Base-by-base conservation (phyloP, 768 basidiomycete genomes). In the Tricholoma sp. region DNA sequence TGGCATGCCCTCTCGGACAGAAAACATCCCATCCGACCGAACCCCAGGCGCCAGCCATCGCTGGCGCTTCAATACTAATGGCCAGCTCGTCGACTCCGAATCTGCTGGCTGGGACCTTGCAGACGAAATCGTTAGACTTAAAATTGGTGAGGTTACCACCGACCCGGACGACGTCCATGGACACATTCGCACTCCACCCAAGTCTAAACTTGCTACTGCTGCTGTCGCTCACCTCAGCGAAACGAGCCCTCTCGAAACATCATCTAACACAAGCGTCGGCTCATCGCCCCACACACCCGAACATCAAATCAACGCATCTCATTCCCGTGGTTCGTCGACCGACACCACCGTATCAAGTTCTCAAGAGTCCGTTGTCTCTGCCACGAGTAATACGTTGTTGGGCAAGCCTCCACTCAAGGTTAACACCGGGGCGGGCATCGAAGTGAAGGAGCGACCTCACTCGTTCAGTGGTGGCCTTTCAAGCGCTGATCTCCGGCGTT, bases 251-350 rank as follows among this genome's bases (percentile, higher is more conserved):
- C 75, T 90, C 51, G 88, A 90, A 67, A 83, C 86, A 9, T 81
- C 83, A 32, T 90, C 88, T 31, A 83, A 79, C 65, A 78, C 83
- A 53, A 90, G 88, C 67, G 75, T 83, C 50, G 85, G 83, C 63
- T 90, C 89, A 50, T 89, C 89, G 34, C 86, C 89, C 18, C 82
- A 85, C 54, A 72, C 79, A 45, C 79, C 84, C 59, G 86, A 88
- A 61, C 84, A 86, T 69, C 80, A 81, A 58, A 83, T 84, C 64
- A 78, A 73, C 54, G 77, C 82, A 27, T 84, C 86, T 60, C 89
- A 91, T 71, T 91, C 89, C 60, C 84, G 89, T 55, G 90, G 86
- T 53, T 90, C 89, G 24, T 91, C 90, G n/a, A 84, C 86, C 60
- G 89, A 91, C 71, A 86, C 85, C 31, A 79, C 84, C 27, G 76